Evolutionary conservation across 2,329 filamentous ascomycete species (phyloP).

Genomic region (Aspergillus bombycis): DNA sequence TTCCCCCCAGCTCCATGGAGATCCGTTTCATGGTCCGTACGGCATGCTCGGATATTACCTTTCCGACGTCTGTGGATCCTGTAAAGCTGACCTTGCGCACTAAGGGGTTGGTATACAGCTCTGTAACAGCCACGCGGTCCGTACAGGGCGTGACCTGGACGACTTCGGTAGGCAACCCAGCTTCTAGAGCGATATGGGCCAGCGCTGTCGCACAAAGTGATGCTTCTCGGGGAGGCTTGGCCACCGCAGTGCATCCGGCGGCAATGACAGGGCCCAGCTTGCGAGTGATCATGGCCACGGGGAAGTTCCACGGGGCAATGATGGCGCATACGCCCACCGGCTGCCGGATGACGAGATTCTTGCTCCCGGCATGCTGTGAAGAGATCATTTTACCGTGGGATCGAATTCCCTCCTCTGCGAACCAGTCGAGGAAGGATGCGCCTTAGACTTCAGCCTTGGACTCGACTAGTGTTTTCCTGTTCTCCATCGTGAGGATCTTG

Average conservation of each 20-base stretch:
- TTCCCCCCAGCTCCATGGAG: conserved; percentile 63
- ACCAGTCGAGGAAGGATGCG: neutral
- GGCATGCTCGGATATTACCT: conserved; percentile 16
- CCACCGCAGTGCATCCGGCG: conserved; percentile 41
- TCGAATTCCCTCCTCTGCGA: conserved; percentile 1
- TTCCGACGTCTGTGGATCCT: conserved; percentile 16
- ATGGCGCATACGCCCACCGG: conserved; percentile 81
- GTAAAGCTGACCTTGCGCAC: conserved; percentile 19
- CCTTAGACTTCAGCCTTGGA: neutral
- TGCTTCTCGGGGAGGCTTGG: conserved; percentile 40
- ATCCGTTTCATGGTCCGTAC: conserved; percentile 61
- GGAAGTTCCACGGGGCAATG: conserved; percentile 90
- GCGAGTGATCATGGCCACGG: conserved; percentile 68
- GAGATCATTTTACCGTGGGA: conserved; percentile 1
- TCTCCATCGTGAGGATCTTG: neutral
- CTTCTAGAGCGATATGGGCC: conserved; percentile 27
- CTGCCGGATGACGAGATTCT: conserved; percentile 39
- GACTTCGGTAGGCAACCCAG: conserved; percentile 35
- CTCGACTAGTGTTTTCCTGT: neutral
- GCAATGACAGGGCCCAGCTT: conserved; percentile 41
- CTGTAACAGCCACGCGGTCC: conserved; percentile 3
- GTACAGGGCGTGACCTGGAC: conserved; percentile 21
- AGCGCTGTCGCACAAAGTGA: conserved; percentile 36
- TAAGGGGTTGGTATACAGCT: conserved; percentile 4
- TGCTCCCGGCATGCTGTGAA: neutral